Evolutionary conservation across 2,329 filamentous ascomycete genomes (phyloP).

Genomic region (Ploettnerulaceae sp.): DNA sequence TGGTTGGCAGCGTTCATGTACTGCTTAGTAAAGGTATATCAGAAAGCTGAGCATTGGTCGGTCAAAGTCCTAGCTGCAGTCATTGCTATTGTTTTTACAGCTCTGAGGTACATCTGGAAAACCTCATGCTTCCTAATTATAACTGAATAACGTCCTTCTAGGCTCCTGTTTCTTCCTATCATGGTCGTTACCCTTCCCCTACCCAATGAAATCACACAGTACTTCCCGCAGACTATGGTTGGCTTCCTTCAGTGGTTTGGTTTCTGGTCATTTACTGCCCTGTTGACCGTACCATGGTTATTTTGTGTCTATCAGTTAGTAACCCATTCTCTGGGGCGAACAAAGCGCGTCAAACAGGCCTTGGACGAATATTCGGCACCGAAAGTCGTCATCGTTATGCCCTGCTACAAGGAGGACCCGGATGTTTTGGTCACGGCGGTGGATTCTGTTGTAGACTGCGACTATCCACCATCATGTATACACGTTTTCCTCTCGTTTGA

Average conservation of each 20-base stretch:
- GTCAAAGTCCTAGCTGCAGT: conserved; percentile 72
- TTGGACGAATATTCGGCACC: conserved; percentile 82
- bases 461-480: conserved; percentile 87
- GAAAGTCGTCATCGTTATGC: conserved; percentile 95
- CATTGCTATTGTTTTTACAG: conserved; percentile 68
- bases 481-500: conserved; percentile 96
- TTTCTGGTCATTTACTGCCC: conserved; percentile 84
- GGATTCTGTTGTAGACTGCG: conserved; percentile 87
- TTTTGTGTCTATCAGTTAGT: conserved; percentile 90
- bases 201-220: conserved; percentile 62
- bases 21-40: conserved; percentile 81
- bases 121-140: background rate
- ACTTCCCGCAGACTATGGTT: conserved; percentile 69
- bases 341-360: conserved; percentile 75
- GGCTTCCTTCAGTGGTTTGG: conserved; percentile 84
- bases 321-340: conserved; percentile 77
- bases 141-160: conserved; percentile 34
- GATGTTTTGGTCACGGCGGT: conserved; percentile 79
- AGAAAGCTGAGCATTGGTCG: conserved; percentile 85
- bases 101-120: conserved; percentile 58
- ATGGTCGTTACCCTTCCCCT: conserved; percentile 92
- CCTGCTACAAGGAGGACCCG: conserved; percentile 88
- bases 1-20: conserved; percentile 94
- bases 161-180: conserved; percentile 81
- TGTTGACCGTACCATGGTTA: conserved; percentile 85